Conservation (phyloP, 495 filamentous ascomycete genomes). For the Schizothecium vesticola region DNA sequence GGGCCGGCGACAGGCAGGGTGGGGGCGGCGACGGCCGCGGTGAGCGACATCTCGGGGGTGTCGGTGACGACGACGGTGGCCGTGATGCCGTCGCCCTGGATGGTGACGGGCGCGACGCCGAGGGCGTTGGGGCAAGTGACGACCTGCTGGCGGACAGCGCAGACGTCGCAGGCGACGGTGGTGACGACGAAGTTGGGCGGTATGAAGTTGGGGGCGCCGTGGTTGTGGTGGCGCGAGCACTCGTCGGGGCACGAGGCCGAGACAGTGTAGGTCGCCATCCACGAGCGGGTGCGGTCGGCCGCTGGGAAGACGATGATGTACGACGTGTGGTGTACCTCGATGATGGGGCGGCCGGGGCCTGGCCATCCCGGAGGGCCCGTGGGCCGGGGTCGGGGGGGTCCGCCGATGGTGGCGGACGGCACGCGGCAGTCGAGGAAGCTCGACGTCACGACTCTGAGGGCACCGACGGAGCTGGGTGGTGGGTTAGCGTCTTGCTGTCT, state of each 20-base stretch:
- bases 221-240: conserved; percentile 3
- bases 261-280: conserved; percentile 43
- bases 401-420: not conserved
- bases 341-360: not conserved
- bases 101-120: conserved; percentile 23
- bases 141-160: conserved; percentile 24
- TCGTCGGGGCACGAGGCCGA: conserved; percentile 35
- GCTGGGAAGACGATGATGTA: conserved; percentile 39
- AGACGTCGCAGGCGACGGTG: conserved; percentile 30
- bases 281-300: conserved; percentile 36
- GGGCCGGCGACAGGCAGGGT: not conserved
- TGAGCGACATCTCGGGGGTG: not conserved
- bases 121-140: conserved; percentile 34
- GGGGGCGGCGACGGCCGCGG: not conserved
- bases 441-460: conserved; percentile 6
- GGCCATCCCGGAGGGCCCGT: not conserved
- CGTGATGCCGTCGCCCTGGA: conserved; percentile 33
- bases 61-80: conserved; percentile 25
- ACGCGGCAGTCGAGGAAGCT: conserved; percentile 14
- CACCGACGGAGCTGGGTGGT: not conserved
- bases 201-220: conserved; percentile 12
- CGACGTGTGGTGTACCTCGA: conserved; percentile 31
- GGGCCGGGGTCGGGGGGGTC: too few species aligned
- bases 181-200: conserved; percentile 39
- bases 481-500: not conserved